Evolutionary conservation across 768 basidiomycete species (phyloP).

Genomic region (Podaxis rugospora): DNA sequence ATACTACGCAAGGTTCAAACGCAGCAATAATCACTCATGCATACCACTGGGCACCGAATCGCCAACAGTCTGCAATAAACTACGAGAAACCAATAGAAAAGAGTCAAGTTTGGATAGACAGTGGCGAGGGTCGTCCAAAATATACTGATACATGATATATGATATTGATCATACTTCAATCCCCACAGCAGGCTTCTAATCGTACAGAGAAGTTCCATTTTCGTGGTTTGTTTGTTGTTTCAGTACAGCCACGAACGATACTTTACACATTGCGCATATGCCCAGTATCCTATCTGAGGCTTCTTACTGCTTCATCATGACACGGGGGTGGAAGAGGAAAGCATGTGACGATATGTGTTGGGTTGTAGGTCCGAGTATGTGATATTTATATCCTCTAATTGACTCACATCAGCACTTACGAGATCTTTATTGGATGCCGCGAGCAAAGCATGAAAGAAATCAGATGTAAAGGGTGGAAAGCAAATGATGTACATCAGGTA

Average conservation of each 20-base stretch:
- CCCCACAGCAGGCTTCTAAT: background rate
- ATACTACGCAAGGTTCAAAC: background rate
- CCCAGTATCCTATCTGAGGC: background rate
- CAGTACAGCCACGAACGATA: background rate
- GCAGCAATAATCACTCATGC: background rate
- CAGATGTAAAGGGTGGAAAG: background rate
- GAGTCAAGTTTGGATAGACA: too few species aligned
- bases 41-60: too few species aligned
- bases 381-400: background rate
- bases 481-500: background rate
- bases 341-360: background rate
- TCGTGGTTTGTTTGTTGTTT: background rate
- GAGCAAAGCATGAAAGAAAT: background rate
- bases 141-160: background rate
- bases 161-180: background rate
- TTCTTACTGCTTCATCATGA: background rate
- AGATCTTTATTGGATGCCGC: background rate
- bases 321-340: background rate
- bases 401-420: background rate
- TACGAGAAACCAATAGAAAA: too few species aligned
- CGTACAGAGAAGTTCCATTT: background rate
- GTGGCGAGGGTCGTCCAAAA: background rate
- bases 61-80: too few species aligned
- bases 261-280: background rate
- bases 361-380: too few species aligned